Evolutionary conservation across 768 basidiomycete species (phyloP).

Genomic region (Tricholoma furcatifolium): DNA sequence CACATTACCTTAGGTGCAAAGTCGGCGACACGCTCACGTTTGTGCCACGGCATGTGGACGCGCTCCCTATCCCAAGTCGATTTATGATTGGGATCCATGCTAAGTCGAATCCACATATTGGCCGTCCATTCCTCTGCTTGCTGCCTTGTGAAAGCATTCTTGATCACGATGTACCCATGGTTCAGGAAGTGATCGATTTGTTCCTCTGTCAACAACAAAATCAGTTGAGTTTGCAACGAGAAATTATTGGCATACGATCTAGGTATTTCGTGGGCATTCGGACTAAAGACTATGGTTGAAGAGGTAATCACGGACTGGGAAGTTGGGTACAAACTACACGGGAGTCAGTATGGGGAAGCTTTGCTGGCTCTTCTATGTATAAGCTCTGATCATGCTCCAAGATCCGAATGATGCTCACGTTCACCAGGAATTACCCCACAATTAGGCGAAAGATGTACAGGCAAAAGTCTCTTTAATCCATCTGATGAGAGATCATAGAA

Average conservation of each 20-base stretch:
- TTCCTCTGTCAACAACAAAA: conserved; percentile 29
- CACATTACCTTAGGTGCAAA: conserved; percentile 56
- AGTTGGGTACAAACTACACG: not conserved
- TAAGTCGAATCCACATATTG: conserved; percentile 51
- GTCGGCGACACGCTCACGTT: conserved; percentile 39
- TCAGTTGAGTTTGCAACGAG: conserved; percentile 1
- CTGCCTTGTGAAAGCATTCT: conserved; percentile 50
- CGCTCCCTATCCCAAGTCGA: conserved; percentile 53
- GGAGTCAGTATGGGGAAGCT: too few species aligned
- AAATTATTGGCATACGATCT: conserved; percentile 24
- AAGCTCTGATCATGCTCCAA: too few species aligned
- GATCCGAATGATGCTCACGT: too few species aligned
- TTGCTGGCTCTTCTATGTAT: too few species aligned
- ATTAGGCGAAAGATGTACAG: too few species aligned
- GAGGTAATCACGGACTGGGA: not conserved
- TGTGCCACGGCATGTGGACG: conserved; percentile 56
- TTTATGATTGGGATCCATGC: conserved; percentile 51
- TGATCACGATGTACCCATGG: conserved; percentile 53
- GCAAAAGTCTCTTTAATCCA: too few species aligned
- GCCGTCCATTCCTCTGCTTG: conserved; percentile 49
- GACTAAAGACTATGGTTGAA: too few species aligned
- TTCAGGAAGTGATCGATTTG: conserved; percentile 55
- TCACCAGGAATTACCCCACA: too few species aligned
- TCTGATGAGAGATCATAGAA: too few species aligned
- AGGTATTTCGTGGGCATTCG: conserved; percentile 39